These are phyloP conservation scores for Nicotiana benthamiana DNA, from an alignment of 257 asterid species.

Conservation along the genomic window DNA sequence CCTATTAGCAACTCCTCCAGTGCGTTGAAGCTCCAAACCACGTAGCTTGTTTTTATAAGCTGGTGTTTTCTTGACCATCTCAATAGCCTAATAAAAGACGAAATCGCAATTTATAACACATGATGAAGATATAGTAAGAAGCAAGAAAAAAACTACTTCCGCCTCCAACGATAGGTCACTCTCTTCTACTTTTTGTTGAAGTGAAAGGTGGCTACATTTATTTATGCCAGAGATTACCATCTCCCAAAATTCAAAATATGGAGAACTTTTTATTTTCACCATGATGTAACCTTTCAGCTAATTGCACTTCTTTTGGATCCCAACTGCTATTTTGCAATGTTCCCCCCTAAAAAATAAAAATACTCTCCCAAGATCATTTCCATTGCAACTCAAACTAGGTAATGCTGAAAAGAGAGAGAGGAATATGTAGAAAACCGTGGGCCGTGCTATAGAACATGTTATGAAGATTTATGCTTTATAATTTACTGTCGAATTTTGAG, in stretches of 20 bases:
- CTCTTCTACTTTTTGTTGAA: background rate
- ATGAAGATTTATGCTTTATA: background rate
- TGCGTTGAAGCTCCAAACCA: conserved; percentile 90
- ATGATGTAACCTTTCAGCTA: background rate
- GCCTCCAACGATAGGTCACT: background rate
- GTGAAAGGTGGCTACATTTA: too few species aligned
- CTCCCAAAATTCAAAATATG: background rate
- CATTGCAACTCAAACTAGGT: background rate
- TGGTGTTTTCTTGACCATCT: conserved; percentile 94
- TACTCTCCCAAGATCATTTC: background rate
- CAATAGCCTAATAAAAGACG: conserved; percentile 62
- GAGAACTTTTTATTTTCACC: background rate
- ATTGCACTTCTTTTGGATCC: background rate
- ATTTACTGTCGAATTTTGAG: background rate
- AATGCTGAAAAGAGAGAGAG: background rate
- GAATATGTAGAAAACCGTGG: background rate
- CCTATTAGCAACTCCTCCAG: conserved; percentile 70
- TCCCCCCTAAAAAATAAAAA: background rate
- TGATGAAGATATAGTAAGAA: background rate
- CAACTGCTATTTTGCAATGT: background rate
- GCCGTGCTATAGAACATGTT: too few species aligned
- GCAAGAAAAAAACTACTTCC: background rate
- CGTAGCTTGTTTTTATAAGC: conserved; percentile 89
- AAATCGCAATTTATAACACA: background rate
- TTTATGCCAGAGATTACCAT: background rate